Conservation (phyloP, 176 grass and related monocot species). For the Microstegium vimineum region DNA sequence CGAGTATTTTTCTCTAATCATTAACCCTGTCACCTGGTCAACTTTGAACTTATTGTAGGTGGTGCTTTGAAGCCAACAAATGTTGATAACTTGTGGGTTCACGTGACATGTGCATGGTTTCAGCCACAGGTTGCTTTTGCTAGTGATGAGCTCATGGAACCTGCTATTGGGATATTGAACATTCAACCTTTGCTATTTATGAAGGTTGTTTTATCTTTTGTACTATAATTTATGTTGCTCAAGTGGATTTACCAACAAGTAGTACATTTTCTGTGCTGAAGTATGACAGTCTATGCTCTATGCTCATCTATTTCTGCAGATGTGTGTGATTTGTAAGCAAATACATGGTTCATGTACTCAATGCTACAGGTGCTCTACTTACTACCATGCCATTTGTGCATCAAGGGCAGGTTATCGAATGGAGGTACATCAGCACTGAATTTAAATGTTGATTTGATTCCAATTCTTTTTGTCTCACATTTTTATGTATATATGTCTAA, state of each 20-base stretch:
- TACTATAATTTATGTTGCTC: constrained; percentile 13
- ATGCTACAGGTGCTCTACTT: constrained; percentile 92
- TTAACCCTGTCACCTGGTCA: constrained; percentile 24
- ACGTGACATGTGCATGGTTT: constrained; percentile 98
- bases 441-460: not conserved
- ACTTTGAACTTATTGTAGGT: constrained; percentile 47
- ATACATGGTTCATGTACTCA: constrained; percentile 98
- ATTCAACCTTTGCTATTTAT: constrained; percentile 76
- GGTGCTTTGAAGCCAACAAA: constrained; percentile 95
- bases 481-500: constrained; percentile 19
- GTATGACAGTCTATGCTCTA: constrained; percentile 18
- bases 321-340: constrained; percentile 96
- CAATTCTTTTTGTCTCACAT: not conserved
- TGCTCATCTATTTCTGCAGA: constrained; percentile 50
- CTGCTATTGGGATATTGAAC: constrained; percentile 90
- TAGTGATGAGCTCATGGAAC: constrained; percentile 95
- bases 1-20: constrained; percentile 1
- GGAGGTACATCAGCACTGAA: constrained; percentile 69
- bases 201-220: constrained; percentile 62
- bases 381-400: constrained; percentile 99
- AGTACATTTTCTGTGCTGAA: constrained; percentile 1
- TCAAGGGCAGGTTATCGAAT: constrained; percentile 92
- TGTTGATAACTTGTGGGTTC: constrained; percentile 86
- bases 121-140: constrained; percentile 95
- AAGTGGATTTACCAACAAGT: not conserved